Percentiles rank a stretch among this genome's conserved stretches.
These are phyloP conservation scores for Isoetes taiwanensis DNA, from an alignment of 75 land plant species.

Conservation along the genomic window DNA sequence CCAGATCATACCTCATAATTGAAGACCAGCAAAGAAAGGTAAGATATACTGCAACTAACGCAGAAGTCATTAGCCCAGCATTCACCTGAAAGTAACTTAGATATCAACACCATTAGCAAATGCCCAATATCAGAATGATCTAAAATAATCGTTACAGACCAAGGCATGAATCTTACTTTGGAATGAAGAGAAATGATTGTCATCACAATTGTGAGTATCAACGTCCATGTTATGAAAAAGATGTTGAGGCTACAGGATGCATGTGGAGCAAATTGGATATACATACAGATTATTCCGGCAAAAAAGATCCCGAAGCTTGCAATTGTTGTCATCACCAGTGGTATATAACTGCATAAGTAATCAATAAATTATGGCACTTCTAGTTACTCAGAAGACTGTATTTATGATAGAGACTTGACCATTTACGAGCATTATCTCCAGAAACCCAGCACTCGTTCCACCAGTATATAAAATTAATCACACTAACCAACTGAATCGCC, in stretches of 20 bases:
- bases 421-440: slow-evolving; percentile 12
- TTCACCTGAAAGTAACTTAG: slow-evolving; percentile 39
- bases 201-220: slow-evolving; percentile 34
- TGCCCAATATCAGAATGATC: too few relatives aligned
- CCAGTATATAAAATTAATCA: slow-evolving; percentile 24
- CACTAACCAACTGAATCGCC: slow-evolving; percentile 20
- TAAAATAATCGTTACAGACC: too few relatives aligned
- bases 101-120: not conserved
- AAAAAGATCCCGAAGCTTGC: slow-evolving; percentile 1
- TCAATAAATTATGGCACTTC: not conserved
- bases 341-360: slow-evolving; percentile 13
- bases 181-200: slow-evolving; percentile 40
- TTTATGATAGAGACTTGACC: slow-evolving; percentile 11
- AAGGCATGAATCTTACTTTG: slow-evolving; percentile 11
- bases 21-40: slow-evolving; percentile 93
- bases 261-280: slow-evolving; percentile 24
- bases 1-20: slow-evolving; percentile 65
- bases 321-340: slow-evolving; percentile 10
- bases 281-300: slow-evolving; percentile 12
- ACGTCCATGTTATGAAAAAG: slow-evolving; percentile 58
- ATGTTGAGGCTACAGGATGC: slow-evolving; percentile 36
- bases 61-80: slow-evolving; percentile 69
- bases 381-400: not conserved
- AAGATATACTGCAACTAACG: slow-evolving; percentile 59
- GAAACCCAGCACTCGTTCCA: slow-evolving; percentile 32